Percentiles rank a stretch among this genome's conserved stretches.
Conservation (phyloP, 495 filamentous ascomycete genomes). For the Tuber indicum region DNA sequence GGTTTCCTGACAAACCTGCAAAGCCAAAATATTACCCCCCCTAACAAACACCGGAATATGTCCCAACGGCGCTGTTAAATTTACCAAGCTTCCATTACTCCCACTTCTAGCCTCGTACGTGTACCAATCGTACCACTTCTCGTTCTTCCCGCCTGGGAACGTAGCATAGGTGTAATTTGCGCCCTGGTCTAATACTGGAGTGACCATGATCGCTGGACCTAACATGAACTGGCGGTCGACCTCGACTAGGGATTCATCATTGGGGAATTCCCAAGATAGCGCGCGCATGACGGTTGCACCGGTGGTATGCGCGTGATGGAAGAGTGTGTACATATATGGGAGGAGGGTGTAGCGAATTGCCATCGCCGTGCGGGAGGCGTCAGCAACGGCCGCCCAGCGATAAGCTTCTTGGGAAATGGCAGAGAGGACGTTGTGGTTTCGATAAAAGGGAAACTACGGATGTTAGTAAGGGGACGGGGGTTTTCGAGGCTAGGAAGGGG, state of each 20-base stretch:
- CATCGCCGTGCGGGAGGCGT: conserved; percentile 64
- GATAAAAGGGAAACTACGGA: conserved; percentile 60
- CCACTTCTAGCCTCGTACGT: conserved; percentile 52
- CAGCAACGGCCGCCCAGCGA: conserved; percentile 61
- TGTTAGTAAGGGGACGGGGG: neutral
- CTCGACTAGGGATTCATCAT: conserved; percentile 62
- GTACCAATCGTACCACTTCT: conserved; percentile 83
- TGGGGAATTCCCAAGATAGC: conserved; percentile 74
- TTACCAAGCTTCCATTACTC: conserved; percentile 58
- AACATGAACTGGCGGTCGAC: conserved; percentile 73
- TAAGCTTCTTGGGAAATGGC: conserved; percentile 70
- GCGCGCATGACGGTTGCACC: conserved; percentile 76
- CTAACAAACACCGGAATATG: conserved; percentile 74
- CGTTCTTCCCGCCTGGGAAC: conserved; percentile 64
- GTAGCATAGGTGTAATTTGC: conserved; percentile 64
- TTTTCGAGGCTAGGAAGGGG: neutral
- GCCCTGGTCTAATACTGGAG: conserved; percentile 63
- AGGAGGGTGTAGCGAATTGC: conserved; percentile 65
- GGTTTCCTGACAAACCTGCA: conserved; percentile 51
- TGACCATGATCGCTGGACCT: conserved; percentile 62
- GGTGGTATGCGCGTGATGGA: conserved; percentile 60
- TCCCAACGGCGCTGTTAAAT: conserved; percentile 65
- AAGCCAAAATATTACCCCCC: conserved; percentile 62
- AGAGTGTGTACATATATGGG: conserved; percentile 76
- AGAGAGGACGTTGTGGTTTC: conserved; percentile 42